Evolutionary conservation across 2,329 filamentous ascomycete species (phyloP).

Genomic region (Pochonia chlamydosporia): DNA sequence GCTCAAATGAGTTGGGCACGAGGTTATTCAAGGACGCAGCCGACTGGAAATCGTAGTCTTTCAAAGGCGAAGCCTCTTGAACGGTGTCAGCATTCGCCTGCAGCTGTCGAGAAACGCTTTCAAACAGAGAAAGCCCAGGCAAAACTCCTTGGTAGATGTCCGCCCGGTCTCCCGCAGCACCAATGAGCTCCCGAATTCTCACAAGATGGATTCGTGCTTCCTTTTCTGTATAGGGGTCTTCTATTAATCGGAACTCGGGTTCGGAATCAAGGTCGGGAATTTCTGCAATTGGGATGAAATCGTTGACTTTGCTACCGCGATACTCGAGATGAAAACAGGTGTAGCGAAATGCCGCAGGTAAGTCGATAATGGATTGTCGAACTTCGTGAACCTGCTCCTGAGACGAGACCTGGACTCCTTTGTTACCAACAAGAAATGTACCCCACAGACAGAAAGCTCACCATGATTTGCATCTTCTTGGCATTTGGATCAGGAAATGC

Average conservation of each 20-base stretch:
- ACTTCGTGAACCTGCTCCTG: conserved; percentile 98
- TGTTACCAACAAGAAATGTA: not conserved
- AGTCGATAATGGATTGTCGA: conserved; percentile 91
- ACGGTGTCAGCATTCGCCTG: conserved; percentile 30
- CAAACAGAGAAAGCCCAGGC: conserved; percentile 81
- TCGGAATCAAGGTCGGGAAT: conserved; percentile 72
- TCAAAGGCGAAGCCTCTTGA: conserved; percentile 33
- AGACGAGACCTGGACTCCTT: conserved; percentile 61
- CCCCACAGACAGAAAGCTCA: conserved; percentile 33
- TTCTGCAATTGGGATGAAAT: conserved; percentile 88
- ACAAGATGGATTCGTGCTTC: conserved; percentile 94
- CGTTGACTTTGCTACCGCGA: conserved; percentile 83
- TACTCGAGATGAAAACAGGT: conserved; percentile 98
- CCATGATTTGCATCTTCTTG: conserved; percentile 78
- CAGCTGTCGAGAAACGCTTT: conserved; percentile 57
- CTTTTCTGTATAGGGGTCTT: conserved; percentile 97
- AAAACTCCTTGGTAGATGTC: conserved; percentile 82
- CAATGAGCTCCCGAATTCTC: conserved; percentile 85
- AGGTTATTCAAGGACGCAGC: conserved; percentile 64
- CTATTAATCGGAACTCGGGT: conserved; percentile 74
- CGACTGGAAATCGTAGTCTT: conserved; percentile 72
- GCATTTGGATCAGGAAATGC: conserved; percentile 70
- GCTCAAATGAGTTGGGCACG: conserved; percentile 59
- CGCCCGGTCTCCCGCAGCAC: conserved; percentile 81
- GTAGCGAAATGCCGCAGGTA: conserved; percentile 89